Percentiles rank a stretch among this genome's conserved stretches.
phyloP scores from a whole-genome alignment of 169 alveolate species.

The Plasmodium inui region DNA sequence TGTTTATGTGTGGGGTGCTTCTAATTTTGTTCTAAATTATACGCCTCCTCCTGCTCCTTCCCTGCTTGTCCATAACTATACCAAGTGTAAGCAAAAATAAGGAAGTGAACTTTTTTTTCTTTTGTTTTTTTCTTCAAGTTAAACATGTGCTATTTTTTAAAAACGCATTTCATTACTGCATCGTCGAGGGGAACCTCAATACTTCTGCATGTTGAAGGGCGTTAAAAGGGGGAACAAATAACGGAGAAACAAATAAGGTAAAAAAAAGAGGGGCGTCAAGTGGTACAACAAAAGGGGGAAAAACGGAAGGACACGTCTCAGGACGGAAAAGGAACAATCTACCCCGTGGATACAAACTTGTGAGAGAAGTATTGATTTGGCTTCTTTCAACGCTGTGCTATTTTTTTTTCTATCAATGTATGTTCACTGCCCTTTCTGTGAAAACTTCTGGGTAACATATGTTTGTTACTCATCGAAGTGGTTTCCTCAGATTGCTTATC shows the following conservation, averaged over 20 bases:
- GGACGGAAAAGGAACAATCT: neutral
- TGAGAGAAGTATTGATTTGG: neutral
- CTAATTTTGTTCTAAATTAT: neutral
- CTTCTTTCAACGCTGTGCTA: neutral
- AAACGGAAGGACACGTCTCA: neutral
- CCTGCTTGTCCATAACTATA: neutral
- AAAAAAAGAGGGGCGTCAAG: neutral
- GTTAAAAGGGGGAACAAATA: neutral
- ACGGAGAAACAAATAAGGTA: neutral
- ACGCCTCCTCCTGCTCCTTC: neutral
- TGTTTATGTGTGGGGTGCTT: neutral
- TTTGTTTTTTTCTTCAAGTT: conserved; percentile 3
- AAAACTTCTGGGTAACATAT: neutral
- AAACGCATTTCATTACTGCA: conserved; percentile 23
- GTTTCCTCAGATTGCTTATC: neutral
- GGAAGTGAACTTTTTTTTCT: neutral
- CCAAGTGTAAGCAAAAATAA: neutral
- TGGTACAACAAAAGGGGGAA: neutral
- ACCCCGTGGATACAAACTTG: neutral
- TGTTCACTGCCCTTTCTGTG: neutral
- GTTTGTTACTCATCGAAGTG: neutral
- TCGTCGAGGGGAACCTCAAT: neutral
- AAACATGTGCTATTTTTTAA: conserved; percentile 3
- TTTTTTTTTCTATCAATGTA: neutral
- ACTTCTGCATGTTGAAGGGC: neutral